Base-by-base conservation (phyloP, 2,329 filamentous ascomycete genomes). In the Apiospora marii region DNA sequence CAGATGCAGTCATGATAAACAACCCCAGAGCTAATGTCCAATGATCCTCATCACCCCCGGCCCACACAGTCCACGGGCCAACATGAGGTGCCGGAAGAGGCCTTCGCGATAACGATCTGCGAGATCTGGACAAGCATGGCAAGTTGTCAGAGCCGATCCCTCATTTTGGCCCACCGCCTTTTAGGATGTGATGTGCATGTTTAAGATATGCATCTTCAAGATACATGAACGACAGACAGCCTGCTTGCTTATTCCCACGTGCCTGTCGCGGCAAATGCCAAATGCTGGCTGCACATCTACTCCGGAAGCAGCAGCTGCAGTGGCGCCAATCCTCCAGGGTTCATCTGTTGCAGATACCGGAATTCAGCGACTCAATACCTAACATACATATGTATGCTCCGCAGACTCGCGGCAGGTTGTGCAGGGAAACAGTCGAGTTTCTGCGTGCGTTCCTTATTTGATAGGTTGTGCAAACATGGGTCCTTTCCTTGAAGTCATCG, bases 1-100 rank as follows among this genome's bases (percentile, higher is more conserved):
- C 16, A 37, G 16, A 34, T 37, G 30, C 53, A 22, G 53, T n/a
- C 3, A 4, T 64, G 58, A 64, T 34, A 19, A 34, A n/a, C 10
- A 19, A 64, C 58, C 58, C 58, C 58, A 64, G 58, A 64, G 58
- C 58, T 64, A 64, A 64, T 64, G 58, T 49, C 46, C 22, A 49
- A 41, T 61, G 27, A 61, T 34, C 48, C 7, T 58, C 30, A 24
- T 41, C 19, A 34, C 30, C 27, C 53, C 53, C 8, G 58, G 58
- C 41, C 58, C 58, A 64, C 58, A 37, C 58, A 22, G 58, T 64
- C 58, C 58, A 64, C 58, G 58, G 58, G 34, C 58, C 58, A 64
- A 64, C 58, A 64, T 64, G 58, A 64, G 58, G 58, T 64, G 41
- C 58, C 22, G 41, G 34, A 64, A 41, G 41, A 41, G 34, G 34